Evolutionary conservation across 192 early-diverging fungal species (phyloP), one percentile per base, ranked within the genome.

Genomic region (Coemansia sp.): DNA sequence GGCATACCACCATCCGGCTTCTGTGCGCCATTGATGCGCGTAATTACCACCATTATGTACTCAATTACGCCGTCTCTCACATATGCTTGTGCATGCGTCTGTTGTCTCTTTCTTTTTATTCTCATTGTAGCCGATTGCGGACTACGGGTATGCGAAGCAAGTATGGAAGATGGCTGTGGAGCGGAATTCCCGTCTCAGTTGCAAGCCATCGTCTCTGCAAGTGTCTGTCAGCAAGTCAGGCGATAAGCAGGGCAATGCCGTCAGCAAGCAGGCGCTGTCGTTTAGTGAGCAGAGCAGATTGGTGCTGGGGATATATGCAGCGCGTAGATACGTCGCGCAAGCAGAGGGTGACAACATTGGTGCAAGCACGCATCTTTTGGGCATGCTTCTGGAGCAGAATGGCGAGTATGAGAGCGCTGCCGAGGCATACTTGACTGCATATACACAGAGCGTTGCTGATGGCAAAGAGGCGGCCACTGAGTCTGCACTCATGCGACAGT

Each of bases 321-420:
- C 70, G 15, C 73, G 66, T 16, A 43, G 76, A 18, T 78, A 62
- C 50, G 70, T 75, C 6, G 72, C 52, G 24, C 76, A 73, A 45
- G 38, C 69, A 1, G 61, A 38, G n/a, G 30, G 10, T 27, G 81
- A 77, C 61, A 40, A 15, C 12, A 22, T 35, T 2, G 68, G 71
- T 20, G 80, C 68, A 3, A 68, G 69, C 29, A 40, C 44, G 22
- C 73, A 71, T 4, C 68, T 96, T 35, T 74, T 92, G 24, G 94
- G 91, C 18, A 66, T 95, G 38, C 69, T 95, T 3, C 80, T 90
- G 27, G 96, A 96, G 74, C 81, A 87, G 44, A 85, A 92, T 67
- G 70, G 87, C 41, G 85, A 90, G 67, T 84, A 84, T n/a, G 87
- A 76, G 18, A 78, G 75, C 24, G 92, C 94, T 6, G 86, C 89